These are phyloP conservation scores for Chondrostereum purpureum DNA, from an alignment of 1,284 basidiomycete genomes.

Conservation along the genomic window DNA sequence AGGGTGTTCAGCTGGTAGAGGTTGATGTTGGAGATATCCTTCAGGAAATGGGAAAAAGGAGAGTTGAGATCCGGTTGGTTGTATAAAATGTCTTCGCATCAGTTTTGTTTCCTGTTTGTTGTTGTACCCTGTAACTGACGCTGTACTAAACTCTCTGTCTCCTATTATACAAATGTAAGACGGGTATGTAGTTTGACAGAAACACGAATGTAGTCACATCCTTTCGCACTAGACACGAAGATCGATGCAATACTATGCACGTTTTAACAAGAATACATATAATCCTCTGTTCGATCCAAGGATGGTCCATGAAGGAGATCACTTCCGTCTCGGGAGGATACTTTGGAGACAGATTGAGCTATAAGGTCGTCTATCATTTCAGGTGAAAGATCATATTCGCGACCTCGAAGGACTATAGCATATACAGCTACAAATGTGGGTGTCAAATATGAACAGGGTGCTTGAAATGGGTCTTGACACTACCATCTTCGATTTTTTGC, in stretches of 20 bases:
- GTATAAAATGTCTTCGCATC: background rate
- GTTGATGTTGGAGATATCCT: constrained; percentile 14
- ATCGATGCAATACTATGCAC: background rate
- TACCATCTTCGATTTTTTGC: constrained; percentile 92
- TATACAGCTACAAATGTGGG: constrained; percentile 48
- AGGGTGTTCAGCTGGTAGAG: constrained; percentile 16
- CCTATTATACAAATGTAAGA: background rate
- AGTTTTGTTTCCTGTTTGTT: no score
- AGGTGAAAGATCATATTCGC: constrained; percentile 62
- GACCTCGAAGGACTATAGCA: constrained; percentile 60
- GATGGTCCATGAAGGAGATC: constrained; percentile 23
- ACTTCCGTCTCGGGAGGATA: constrained; percentile 14
- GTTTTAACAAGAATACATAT: background rate
- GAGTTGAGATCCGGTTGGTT: background rate
- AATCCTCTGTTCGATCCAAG: constrained; percentile 1
- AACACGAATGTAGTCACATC: no score
- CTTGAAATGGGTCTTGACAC: constrained; percentile 18
- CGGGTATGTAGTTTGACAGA: no score
- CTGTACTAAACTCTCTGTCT: background rate
- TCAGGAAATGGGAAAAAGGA: no score
- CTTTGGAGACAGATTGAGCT: constrained; percentile 35
- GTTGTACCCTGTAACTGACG: no score
- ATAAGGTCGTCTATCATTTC: constrained; percentile 66
- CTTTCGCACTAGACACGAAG: background rate
- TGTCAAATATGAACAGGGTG: constrained; percentile 1